A percentile compares a stretch with the other conserved stretches of the same genome.
phyloP scores from a whole-genome alignment of 352 stramenopile species.

The Peronospora tabacina region DNA sequence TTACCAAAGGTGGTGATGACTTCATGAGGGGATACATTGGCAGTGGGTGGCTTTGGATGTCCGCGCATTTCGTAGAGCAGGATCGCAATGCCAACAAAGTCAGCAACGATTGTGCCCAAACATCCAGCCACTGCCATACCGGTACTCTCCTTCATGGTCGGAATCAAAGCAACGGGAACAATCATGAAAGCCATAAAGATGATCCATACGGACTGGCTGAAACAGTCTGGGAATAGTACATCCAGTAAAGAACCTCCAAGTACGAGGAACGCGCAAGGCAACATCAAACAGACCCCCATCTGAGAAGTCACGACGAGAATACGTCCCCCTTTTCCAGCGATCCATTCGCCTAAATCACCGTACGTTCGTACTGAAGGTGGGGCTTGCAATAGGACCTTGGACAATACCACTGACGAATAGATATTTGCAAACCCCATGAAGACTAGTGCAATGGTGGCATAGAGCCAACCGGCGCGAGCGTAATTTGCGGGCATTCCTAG shows the following conservation, averaged over 20 bases:
- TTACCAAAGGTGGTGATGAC: constrained; percentile 28
- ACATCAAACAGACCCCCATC: constrained; percentile 21
- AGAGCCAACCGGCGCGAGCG: constrained; percentile 21
- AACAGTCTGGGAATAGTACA: constrained; percentile 25
- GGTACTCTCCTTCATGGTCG: constrained; percentile 24
- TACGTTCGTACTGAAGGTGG: constrained; percentile 21
- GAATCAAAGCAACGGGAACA: constrained; percentile 21
- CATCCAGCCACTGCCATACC: constrained; percentile 22
- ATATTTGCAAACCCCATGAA: constrained; percentile 30
- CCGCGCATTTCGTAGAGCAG: constrained; percentile 16
- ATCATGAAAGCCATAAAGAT: constrained; percentile 26
- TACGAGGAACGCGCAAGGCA: constrained; percentile 25
- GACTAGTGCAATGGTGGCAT: constrained; percentile 17
- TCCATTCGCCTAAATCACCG: constrained; percentile 24
- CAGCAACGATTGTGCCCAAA: constrained; percentile 22
- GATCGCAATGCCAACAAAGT: constrained; percentile 21
- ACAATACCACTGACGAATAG: constrained; percentile 21
- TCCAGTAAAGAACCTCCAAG: constrained; percentile 21
- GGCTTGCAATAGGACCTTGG: constrained; percentile 19
- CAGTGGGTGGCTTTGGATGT: constrained; percentile 15
- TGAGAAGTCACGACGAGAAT: constrained; percentile 16
- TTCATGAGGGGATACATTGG: constrained; percentile 16
- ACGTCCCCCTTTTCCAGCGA: constrained; percentile 20
- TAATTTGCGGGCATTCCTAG: constrained; percentile 29
- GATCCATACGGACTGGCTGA: constrained; percentile 25